Conservation (phyloP, 768 basidiomycete genomes). For the Tubosaeta sp. region DNA sequence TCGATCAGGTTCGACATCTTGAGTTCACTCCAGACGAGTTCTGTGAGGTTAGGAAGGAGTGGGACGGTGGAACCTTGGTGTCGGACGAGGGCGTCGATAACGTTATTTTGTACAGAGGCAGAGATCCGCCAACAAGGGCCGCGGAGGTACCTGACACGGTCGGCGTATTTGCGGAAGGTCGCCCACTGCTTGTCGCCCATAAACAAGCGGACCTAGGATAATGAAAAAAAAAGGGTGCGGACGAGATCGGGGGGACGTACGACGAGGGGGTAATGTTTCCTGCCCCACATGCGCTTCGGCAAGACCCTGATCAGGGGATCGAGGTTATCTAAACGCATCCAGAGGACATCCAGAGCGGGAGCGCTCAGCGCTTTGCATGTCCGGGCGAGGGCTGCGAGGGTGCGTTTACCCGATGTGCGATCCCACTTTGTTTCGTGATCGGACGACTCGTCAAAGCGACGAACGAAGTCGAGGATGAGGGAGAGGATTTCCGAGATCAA, state of each 20-base stretch:
- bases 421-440: constrained; percentile 14
- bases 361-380: constrained; percentile 22
- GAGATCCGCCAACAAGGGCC: constrained; percentile 22
- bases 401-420: constrained; percentile 14
- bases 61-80: constrained; percentile 14
- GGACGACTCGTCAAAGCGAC: constrained; percentile 18
- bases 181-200: constrained; percentile 26
- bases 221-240: background rate
- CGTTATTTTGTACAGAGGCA: constrained; percentile 13
- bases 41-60: constrained; percentile 23
- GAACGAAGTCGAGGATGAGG: constrained; percentile 21
- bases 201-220: constrained; percentile 18
- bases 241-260: constrained; percentile 9
- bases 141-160: constrained; percentile 19
- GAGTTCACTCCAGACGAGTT: constrained; percentile 24
- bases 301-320: constrained; percentile 25
- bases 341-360: constrained; percentile 25
- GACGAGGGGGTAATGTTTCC: constrained; percentile 17
- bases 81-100: constrained; percentile 13
- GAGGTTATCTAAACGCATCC: constrained; percentile 26
- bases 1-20: constrained; percentile 20
- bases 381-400: constrained; percentile 25
- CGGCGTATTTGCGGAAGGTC: constrained; percentile 22
- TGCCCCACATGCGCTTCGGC: constrained; percentile 24
- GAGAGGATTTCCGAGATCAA: constrained; percentile 19